Evolutionary conservation across 495 filamentous ascomycete species (phyloP), one percentile per base, ranked within the genome.

Genomic region (Neurospora intermedia): DNA sequence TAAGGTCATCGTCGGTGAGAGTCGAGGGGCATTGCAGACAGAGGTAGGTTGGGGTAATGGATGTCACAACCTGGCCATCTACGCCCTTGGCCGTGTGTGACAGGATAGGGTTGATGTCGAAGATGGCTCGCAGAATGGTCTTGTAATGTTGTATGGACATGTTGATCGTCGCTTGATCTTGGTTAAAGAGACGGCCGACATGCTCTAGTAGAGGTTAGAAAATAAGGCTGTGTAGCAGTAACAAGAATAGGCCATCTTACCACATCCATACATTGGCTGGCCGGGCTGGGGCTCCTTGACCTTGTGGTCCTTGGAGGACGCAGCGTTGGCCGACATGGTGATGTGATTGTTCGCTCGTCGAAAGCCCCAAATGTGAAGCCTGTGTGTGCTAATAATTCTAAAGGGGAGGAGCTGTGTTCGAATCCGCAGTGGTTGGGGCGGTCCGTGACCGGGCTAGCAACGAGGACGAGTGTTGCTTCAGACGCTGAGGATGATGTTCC

Each of bases 1-100:
- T 74, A 4, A 88, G 83, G 70, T 88, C 87, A 20, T 87, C 85
- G 70, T 87, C 86, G 6, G 87, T 87, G 39, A 87, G 79, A 11
- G 88, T 87, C 20, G 78, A 82, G 35, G 89, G 85, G 75, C 91
- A 93, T 79, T 93, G 90, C 43, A 93, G 83, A 76, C 91, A 93
- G 20, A 93, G 84, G 74, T 90, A 91, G 69, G 90, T 90, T 48
- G 89, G 83, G 9, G 87, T 88, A 71, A 91, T 78, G 16, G 85
- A 82, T 6, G 84, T 86, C 45, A 84, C 72, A 35, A 84, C 76
- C 71, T 77, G 78, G 38, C 82, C 82, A 20, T 88, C 84, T 13
- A 77, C 39, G 43, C 78, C 71, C 75, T 85, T 88, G 41, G 81
- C 83, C 0, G 87, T 88, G 75, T 89, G 87, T 8, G 84, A 72